Conservation (phyloP, 1,284 basidiomycete genomes). For the Leccinum angustisporum region DNA sequence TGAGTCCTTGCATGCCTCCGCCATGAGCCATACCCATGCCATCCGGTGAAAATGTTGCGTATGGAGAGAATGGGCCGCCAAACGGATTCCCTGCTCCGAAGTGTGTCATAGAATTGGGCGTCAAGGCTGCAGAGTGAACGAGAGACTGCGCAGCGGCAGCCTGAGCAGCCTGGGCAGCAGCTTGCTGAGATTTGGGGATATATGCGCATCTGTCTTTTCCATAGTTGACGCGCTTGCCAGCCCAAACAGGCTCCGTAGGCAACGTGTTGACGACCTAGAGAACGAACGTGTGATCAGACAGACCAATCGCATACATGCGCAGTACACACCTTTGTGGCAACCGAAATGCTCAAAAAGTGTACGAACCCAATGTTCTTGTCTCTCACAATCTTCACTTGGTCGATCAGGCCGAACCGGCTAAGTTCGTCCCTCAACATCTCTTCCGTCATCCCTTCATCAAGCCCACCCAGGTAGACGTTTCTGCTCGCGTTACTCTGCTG, state of each 20-base stretch:
- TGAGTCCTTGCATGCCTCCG: constrained; percentile 55
- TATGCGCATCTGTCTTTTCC: constrained; percentile 96
- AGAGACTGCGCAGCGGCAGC: constrained; percentile 80
- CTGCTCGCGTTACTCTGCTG: constrained; percentile 87
- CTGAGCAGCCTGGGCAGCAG: constrained; percentile 77
- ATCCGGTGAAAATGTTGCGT: constrained; percentile 58
- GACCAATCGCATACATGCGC: neutral
- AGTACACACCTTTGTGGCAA: constrained; percentile 80
- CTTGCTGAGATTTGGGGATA: constrained; percentile 87
- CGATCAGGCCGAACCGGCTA: constrained; percentile 89
- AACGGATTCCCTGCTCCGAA: constrained; percentile 28
- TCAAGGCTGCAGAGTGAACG: constrained; percentile 53
- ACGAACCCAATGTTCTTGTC: constrained; percentile 98
- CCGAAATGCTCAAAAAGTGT: constrained; percentile 90
- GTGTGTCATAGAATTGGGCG: constrained; percentile 28
- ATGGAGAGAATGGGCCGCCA: constrained; percentile 52
- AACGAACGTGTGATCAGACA: neutral
- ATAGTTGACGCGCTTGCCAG: constrained; percentile 92
- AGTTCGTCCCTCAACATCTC: constrained; percentile 86
- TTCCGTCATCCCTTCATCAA: constrained; percentile 87
- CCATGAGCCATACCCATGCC: constrained; percentile 43
- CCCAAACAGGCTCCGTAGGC: constrained; percentile 86
- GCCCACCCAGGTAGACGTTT: constrained; percentile 91
- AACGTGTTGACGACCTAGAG: constrained; percentile 83
- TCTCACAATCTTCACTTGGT: constrained; percentile 96